phyloP scores from a whole-genome alignment of 148 eudicot genomes.

The Amaranthus hypochondriacus region DNA sequence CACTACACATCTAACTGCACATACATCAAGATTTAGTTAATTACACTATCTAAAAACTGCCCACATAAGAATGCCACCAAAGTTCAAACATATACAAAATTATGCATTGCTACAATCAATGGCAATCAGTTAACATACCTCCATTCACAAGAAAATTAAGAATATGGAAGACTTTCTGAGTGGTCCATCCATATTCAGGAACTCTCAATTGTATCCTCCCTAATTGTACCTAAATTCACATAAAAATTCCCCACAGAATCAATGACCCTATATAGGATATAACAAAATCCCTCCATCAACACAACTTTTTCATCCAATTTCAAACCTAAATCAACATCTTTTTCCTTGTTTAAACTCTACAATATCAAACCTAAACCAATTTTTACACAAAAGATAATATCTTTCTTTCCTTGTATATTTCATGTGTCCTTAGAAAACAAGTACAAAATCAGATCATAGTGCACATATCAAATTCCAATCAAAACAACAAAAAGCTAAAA shows the following conservation, averaged over 20 bases:
- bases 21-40: conserved; percentile 13
- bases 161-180: conserved; percentile 97
- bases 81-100: not conserved
- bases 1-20: conserved; percentile 73
- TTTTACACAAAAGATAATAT: no score
- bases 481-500: conserved; percentile 2
- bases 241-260: not conserved
- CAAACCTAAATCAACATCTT: no score
- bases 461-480: not conserved
- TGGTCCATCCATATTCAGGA: conserved; percentile 98
- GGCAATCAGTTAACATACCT: conserved; percentile 42
- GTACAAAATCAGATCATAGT: not conserved
- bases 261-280: no score
- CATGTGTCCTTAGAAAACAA: no score
- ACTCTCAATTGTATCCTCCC: conserved; percentile 89
- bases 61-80: not conserved
- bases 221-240: conserved; percentile 70
- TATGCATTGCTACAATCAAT: not conserved
- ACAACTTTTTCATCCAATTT: not conserved
- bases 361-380: not conserved
- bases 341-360: not conserved
- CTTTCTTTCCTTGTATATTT: no score
- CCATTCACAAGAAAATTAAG: conserved; percentile 90
- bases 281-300: no score
- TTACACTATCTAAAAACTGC: not conserved